Evolutionary conservation across 805 yeast species (phyloP), one percentile per base, ranked within the genome.

Genomic region (Saccharomycopsis malanga): DNA sequence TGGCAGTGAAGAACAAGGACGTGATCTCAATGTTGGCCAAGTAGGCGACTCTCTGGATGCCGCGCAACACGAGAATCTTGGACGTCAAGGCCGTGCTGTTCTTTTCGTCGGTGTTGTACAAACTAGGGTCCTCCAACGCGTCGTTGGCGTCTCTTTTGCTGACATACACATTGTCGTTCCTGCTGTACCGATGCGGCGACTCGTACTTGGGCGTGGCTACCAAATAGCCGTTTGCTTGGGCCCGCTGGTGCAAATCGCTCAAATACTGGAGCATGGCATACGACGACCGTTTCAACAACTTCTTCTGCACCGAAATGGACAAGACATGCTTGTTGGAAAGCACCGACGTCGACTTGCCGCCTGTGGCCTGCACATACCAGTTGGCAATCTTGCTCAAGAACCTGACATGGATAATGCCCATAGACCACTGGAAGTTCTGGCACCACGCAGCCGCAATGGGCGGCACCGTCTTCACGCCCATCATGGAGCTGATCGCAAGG

Each of bases 391-490:
- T 63, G 63, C 89, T 96, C 77, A 91, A 83, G 58, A 88, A 86
- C 12, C 66, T 64, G 5, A 80, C 77, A 45, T 75, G 74, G 57
- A 93, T 85, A 54, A 91, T 81, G 40, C 98, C 98, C 76, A 91
- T 76, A 1, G 97, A 81, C 98, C 98, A 91, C 65, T 79, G 81
- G 71, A 93, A 93, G 68, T 91, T 93, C 66, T 91, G 96, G 27
- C 94, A 81, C 98, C 98, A 91, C 2, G 98, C 89, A 2, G 95
- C 87, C 4, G 97, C 98, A 56, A 93, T 89, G 2, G 98, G 98
- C 1, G 98, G 98, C 18, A 87, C 85, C 52, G 77, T 71, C 18
- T 87, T 76, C 25, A 91, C 97, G 48, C 94, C 96, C 88, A 88
- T 83, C 96, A 93, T 89, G 15, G 95, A 77, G 17, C 91, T 83